A percentile compares a stretch with the other conserved stretches of the same genome.
phyloP scores from a whole-genome alignment of 331 rosid species.

The Cucumis variabilis region DNA sequence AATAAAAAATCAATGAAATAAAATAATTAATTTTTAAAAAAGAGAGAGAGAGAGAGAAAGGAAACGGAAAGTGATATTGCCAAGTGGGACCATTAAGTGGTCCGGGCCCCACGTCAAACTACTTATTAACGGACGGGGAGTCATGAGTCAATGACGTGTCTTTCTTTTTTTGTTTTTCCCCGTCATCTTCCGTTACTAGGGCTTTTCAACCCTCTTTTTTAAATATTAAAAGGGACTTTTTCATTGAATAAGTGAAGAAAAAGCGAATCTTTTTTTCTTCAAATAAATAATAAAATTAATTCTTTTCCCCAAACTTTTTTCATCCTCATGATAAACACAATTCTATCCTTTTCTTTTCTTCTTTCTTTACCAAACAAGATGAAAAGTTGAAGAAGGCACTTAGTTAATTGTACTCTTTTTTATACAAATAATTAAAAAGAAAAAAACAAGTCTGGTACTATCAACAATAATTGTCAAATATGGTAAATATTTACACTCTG shows the following conservation, averaged over 20 bases:
- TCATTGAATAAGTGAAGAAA: neutral
- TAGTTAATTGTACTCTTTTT: neutral
- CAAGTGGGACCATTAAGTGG: neutral
- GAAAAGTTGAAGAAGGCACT: constrained; percentile 5
- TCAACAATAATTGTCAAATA: no score
- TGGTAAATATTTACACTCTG: no score
- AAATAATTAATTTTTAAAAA: neutral
- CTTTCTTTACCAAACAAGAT: neutral
- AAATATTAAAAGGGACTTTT: neutral
- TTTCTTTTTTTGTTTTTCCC: neutral
- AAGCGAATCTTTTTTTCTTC: neutral
- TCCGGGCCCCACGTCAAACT: constrained; percentile 16
- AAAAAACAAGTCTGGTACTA: no score
- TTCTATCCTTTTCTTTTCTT: neutral
- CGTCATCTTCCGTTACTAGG: constrained; percentile 23
- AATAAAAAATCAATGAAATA: neutral
- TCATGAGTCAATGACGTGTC: neutral
- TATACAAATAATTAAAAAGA: no score
- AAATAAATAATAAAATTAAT: no score
- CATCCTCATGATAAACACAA: neutral
- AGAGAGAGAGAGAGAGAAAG: no score
- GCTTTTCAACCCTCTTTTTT: neutral
- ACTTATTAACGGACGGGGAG: neutral
- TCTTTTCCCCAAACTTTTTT: neutral
- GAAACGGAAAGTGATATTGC: neutral